These are phyloP conservation scores for Trametes cingulata DNA, from an alignment of 768 basidiomycete species.

Conservation along the genomic window DNA sequence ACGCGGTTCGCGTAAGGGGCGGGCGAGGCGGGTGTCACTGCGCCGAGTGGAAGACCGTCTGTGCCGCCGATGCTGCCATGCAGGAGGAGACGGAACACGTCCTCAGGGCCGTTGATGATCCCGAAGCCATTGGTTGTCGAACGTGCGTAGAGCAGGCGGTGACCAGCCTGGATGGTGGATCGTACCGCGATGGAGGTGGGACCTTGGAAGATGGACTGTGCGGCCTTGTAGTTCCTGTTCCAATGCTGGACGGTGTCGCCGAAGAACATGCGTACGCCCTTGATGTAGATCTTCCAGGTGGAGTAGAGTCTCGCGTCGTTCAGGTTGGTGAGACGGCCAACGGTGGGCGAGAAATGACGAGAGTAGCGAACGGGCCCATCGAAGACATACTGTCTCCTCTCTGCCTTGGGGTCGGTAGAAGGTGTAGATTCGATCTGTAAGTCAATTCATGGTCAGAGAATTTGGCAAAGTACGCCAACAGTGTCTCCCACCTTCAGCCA, in stretches of 20 bases:
- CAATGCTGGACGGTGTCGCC: slow-evolving; percentile 61
- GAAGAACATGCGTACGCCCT: slow-evolving; percentile 60
- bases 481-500: slow-evolving; percentile 60
- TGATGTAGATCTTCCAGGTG: slow-evolving; percentile 76
- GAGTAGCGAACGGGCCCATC: slow-evolving; percentile 75
- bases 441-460: neutral
- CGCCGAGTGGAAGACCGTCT: neutral
- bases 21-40: slow-evolving; percentile 13
- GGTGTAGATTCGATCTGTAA: slow-evolving; percentile 57
- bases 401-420: slow-evolving; percentile 41
- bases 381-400: slow-evolving; percentile 59
- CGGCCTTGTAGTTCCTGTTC: slow-evolving; percentile 68
- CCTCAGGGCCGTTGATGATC: slow-evolving; percentile 48
- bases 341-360: slow-evolving; percentile 67
- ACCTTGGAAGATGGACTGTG: slow-evolving; percentile 69
- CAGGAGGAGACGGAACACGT: slow-evolving; percentile 50
- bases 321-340: slow-evolving; percentile 63
- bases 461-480: neutral
- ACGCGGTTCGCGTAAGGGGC: slow-evolving; percentile 45
- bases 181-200: slow-evolving; percentile 65
- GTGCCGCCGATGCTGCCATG: slow-evolving; percentile 37
- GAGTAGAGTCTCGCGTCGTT: slow-evolving; percentile 67
- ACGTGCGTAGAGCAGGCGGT: slow-evolving; percentile 74
- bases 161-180: slow-evolving; percentile 68
- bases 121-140: slow-evolving; percentile 64